These are phyloP conservation scores for Nectriaceae sp. DNA, from an alignment of 2,329 filamentous ascomycete genomes.

Conservation along the genomic window DNA sequence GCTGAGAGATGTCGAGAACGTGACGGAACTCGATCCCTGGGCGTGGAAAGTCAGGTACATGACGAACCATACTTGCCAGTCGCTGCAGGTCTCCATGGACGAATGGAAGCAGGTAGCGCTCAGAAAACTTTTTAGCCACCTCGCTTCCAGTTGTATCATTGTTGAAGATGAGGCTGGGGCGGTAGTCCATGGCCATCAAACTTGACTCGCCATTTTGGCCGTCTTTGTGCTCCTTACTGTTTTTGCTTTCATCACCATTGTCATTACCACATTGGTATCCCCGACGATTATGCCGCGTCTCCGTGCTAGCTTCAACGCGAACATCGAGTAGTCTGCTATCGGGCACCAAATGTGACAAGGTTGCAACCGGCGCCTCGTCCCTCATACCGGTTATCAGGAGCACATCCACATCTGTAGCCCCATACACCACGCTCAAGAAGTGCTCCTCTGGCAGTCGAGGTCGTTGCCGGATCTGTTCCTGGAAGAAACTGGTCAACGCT, in stretches of 20 bases:
- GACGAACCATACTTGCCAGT: constrained; percentile 52
- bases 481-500: constrained; percentile 54
- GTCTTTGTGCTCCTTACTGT: constrained; percentile 2
- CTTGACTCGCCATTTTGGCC: constrained; percentile 13
- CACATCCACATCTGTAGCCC: constrained; percentile 48
- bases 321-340: constrained; percentile 56
- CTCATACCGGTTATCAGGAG: constrained; percentile 65
- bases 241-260: background rate
- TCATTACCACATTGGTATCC: constrained; percentile 13
- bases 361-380: constrained; percentile 58
- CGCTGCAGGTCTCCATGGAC: constrained; percentile 46
- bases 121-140: constrained; percentile 41
- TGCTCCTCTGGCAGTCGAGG: constrained; percentile 52
- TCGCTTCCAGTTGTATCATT: constrained; percentile 50
- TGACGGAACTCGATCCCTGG: constrained; percentile 57
- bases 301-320: constrained; percentile 42
- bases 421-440: constrained; percentile 49
- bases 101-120: constrained; percentile 45
- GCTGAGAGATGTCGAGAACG: constrained; percentile 56
- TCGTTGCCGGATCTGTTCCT: constrained; percentile 42
- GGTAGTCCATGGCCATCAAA: constrained; percentile 29
- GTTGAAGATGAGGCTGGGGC: constrained; percentile 50
- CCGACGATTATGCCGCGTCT: constrained; percentile 40
- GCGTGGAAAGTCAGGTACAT: constrained; percentile 51
- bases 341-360: constrained; percentile 56